Conservation (phyloP, 2,329 filamentous ascomycete species). For the Colletotrichum nymphaeae region DNA sequence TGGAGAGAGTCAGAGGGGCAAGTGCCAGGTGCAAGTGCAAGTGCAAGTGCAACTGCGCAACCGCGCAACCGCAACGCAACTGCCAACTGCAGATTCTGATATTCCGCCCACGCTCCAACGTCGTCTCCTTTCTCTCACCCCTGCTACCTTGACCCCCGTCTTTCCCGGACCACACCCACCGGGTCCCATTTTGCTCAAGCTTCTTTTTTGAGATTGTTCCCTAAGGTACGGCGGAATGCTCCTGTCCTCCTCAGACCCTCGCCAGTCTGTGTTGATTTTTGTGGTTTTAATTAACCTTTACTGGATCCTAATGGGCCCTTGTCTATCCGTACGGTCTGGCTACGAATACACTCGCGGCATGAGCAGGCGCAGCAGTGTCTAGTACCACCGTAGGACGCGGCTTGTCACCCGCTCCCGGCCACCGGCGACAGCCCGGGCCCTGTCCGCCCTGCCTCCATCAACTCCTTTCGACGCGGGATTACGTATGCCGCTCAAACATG, state of each 20-base stretch:
- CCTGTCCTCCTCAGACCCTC: too few species aligned
- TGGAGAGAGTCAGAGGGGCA: too few species aligned
- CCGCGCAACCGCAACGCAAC: too few species aligned
- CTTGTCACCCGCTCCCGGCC: constrained; percentile 16
- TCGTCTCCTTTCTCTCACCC: not conserved
- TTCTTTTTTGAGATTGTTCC: not conserved
- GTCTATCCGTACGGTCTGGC: not conserved
- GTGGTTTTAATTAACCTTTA: constrained; percentile 2
- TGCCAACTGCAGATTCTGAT: not conserved
- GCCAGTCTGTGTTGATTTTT: not conserved
- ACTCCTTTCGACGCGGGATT: constrained; percentile 25
- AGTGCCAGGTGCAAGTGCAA: too few species aligned
- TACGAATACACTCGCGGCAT: too few species aligned
- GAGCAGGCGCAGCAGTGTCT: not conserved
- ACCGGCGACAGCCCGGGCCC: constrained; percentile 6
- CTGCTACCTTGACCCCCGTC: not conserved
- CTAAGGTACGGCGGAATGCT: not conserved
- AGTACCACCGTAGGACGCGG: not conserved
- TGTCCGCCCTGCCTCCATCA: not conserved
- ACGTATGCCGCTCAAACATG: constrained; percentile 27
- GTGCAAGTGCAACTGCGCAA: too few species aligned
- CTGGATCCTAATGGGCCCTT: not conserved
- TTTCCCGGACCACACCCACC: constrained; percentile 1
- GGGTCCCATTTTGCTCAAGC: not conserved
- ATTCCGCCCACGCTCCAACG: not conserved